Evolutionary conservation across 2,329 filamentous ascomycete species (phyloP).

Genomic region (Pyricularia sp.): DNA sequence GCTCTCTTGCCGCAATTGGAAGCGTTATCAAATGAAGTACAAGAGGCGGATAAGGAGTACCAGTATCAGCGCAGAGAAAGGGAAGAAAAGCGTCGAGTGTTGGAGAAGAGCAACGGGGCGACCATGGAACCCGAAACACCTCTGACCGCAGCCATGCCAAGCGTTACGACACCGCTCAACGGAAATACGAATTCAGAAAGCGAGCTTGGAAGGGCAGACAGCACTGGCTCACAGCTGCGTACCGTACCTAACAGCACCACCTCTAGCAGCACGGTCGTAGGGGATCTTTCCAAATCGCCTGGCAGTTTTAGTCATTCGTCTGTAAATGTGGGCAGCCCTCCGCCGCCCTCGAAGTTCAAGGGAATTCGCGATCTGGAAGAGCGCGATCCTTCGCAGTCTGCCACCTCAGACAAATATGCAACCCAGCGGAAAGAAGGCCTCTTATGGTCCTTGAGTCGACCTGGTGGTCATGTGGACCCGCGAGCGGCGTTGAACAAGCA

Average conservation of each 20-base stretch:
- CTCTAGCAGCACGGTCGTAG: slow-evolving; percentile 17
- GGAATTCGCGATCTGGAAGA: slow-evolving; percentile 89
- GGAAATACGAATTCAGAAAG: slow-evolving; percentile 46
- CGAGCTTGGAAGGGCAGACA: slow-evolving; percentile 61
- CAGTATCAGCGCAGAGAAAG: slow-evolving; percentile 89
- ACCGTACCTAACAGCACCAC: slow-evolving; percentile 33
- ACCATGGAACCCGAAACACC: slow-evolving; percentile 61
- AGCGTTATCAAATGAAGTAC: slow-evolving; percentile 77
- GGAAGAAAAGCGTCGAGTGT: slow-evolving; percentile 78
- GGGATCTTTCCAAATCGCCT: slow-evolving; percentile 43
- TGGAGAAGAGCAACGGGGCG: slow-evolving; percentile 75
- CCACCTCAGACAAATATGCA: slow-evolving; percentile 41
- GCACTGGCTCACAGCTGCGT: slow-evolving; percentile 56
- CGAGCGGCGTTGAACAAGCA: slow-evolving; percentile 82
- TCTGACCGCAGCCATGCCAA: slow-evolving; percentile 32
- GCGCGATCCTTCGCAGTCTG: slow-evolving; percentile 45
- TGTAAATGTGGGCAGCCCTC: slow-evolving; percentile 33
- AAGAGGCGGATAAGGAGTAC: slow-evolving; percentile 89
- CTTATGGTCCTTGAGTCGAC: slow-evolving; percentile 85
- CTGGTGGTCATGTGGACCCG: slow-evolving; percentile 88
- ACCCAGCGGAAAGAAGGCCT: slow-evolving; percentile 84
- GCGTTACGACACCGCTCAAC: slow-evolving; percentile 22
- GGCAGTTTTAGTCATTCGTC: slow-evolving; percentile 33
- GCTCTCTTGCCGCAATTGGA: slow-evolving; percentile 78
- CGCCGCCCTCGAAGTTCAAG: slow-evolving; percentile 57